phyloP scores from a whole-genome alignment of 768 basidiomycete species.

The Leccinum subtestaceum region DNA sequence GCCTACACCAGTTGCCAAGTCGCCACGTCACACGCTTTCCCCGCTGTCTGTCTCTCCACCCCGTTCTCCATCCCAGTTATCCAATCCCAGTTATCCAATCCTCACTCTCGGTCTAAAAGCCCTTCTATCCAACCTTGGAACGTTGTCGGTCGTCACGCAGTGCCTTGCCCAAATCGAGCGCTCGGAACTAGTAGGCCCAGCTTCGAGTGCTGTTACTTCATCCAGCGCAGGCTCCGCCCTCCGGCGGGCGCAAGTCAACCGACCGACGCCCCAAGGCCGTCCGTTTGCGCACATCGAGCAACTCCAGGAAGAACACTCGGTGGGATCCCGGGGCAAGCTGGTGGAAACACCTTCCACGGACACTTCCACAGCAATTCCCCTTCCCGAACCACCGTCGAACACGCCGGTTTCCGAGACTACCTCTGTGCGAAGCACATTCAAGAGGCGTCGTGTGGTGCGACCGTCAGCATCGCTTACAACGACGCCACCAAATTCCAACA shows the following conservation, averaged over 20 bases:
- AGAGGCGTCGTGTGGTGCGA: slow-evolving; percentile 2
- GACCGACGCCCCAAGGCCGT: slow-evolving; percentile 8
- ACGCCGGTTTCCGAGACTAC: slow-evolving; percentile 4
- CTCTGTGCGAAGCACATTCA: slow-evolving; percentile 27
- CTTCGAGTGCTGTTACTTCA: slow-evolving; percentile 18
- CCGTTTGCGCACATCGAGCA: slow-evolving; percentile 27
- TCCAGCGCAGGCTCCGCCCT: slow-evolving; percentile 25
- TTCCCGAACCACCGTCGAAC: slow-evolving; percentile 15
- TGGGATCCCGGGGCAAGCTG: neutral
- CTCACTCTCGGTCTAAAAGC: slow-evolving; percentile 38
- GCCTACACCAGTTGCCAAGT: slow-evolving; percentile 29
- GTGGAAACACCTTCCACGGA: slow-evolving; percentile 21
- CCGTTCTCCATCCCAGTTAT: slow-evolving; percentile 24
- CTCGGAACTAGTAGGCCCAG: slow-evolving; percentile 18
- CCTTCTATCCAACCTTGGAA: slow-evolving; percentile 63
- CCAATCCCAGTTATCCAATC: slow-evolving; percentile 30
- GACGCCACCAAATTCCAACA: slow-evolving; percentile 12
- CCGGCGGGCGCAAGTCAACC: slow-evolving; percentile 22
- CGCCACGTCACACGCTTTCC: slow-evolving; percentile 18
- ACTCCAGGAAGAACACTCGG: slow-evolving; percentile 13
- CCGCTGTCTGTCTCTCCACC: slow-evolving; percentile 24
- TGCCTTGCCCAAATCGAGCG: slow-evolving; percentile 60
- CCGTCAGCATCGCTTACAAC: neutral
- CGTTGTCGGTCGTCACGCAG: slow-evolving; percentile 62
- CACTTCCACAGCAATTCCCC: slow-evolving; percentile 24